Conservation (phyloP, 305 asterid species). For the Fraxinus velutina region DNA sequence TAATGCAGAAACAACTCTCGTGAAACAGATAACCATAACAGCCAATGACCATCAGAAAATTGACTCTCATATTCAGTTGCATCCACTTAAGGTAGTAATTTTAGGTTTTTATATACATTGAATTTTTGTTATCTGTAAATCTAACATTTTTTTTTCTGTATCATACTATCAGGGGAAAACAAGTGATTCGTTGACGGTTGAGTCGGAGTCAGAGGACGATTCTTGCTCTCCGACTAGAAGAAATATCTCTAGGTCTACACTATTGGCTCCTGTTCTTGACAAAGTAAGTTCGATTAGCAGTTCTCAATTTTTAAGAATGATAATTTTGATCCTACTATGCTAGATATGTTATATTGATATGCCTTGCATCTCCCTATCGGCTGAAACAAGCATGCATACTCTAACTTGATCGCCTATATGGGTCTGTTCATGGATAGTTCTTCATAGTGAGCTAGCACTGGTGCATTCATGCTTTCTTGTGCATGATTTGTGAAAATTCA, state of each 20-base stretch:
- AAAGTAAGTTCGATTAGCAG: conserved; percentile 47
- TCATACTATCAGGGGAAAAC: conserved; percentile 38
- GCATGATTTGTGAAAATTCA: conserved; percentile 10
- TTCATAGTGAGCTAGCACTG: neutral
- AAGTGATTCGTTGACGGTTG: conserved; percentile 30
- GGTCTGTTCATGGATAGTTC: neutral
- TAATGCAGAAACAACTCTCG: conserved; percentile 42
- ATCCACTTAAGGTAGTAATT: conserved; percentile 39
- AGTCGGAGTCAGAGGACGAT: conserved; percentile 42
- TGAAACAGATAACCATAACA: conserved; percentile 37
- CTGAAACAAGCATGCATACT: neutral
- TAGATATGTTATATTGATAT: neutral
- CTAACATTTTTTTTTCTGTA: neutral
- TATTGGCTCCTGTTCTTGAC: conserved; percentile 47
- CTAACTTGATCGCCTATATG: neutral
- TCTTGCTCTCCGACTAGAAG: conserved; percentile 33
- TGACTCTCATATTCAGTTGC: conserved; percentile 29
- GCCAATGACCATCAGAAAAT: conserved; percentile 38
- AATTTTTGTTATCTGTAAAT: neutral
- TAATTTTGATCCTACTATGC: neutral
- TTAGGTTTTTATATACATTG: neutral
- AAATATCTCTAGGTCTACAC: conserved; percentile 32
- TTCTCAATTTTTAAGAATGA: neutral
- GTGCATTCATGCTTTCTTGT: conserved; percentile 16
- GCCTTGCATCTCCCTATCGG: neutral